These are phyloP conservation scores for Aureobasidium zeae DNA, from an alignment of 2,329 filamentous ascomycete species.

Conservation along the genomic window DNA sequence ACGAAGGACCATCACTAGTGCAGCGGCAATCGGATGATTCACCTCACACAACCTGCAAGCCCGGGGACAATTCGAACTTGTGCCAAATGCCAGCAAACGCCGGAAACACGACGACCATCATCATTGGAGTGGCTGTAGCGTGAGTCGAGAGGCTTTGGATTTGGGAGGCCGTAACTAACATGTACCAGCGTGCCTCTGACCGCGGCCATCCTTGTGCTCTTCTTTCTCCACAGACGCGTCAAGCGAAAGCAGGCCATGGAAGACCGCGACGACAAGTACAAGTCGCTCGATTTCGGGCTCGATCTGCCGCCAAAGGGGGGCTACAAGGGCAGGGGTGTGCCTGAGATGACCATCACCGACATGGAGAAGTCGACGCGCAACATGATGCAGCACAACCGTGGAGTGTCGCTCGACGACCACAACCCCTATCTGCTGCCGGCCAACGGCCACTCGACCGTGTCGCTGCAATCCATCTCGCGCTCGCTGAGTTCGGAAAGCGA, in stretches of 20 bases:
- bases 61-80: conserved; percentile 20
- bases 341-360: conserved; percentile 52
- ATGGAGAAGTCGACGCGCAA: conserved; percentile 31
- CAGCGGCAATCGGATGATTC: conserved; percentile 14
- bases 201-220: conserved; percentile 54
- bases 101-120: conserved; percentile 23
- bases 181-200: conserved; percentile 63
- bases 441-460: conserved; percentile 70
- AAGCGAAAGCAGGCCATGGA: conserved; percentile 62
- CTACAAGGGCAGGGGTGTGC: conserved; percentile 35
- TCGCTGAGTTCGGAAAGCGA: conserved; percentile 64
- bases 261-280: conserved; percentile 78
- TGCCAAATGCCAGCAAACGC: conserved; percentile 25
- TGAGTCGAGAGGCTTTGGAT: conserved; percentile 20
- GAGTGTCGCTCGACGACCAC: conserved; percentile 55
- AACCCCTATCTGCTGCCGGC: conserved; percentile 91
- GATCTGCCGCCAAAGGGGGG: conserved; percentile 36
- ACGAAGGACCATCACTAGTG: neutral
- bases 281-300: conserved; percentile 85
- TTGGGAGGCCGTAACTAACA: neutral
- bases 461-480: conserved; percentile 73
- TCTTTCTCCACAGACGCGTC: conserved; percentile 73
- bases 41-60: conserved; percentile 21
- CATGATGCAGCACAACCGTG: conserved; percentile 32
- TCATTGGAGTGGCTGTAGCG: conserved; percentile 29